Percentiles rank a stretch among this genome's conserved stretches.
phyloP scores from a whole-genome alignment of 2,329 filamentous ascomycete species.

The Penicillium olsonii region DNA sequence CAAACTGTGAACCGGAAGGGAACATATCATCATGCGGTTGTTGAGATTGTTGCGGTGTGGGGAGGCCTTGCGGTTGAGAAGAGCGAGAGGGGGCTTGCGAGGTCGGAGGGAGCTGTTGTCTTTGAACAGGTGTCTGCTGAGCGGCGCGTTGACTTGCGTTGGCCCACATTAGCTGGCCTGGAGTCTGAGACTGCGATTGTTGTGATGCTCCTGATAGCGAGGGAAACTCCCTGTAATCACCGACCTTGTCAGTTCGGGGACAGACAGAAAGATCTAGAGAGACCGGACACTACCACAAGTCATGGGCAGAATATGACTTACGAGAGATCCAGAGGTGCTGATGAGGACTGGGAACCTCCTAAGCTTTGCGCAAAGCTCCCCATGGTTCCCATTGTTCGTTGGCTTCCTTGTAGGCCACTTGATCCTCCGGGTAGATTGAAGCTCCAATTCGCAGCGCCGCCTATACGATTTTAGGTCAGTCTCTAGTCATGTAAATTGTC shows the following conservation, averaged over 20 bases:
- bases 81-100: conserved; percentile 45
- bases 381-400: conserved; percentile 53
- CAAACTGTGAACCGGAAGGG: conserved; percentile 52
- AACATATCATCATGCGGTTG: conserved; percentile 51
- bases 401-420: conserved; percentile 52
- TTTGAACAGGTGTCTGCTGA: conserved; percentile 56
- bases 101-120: conserved; percentile 50
- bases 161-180: conserved; percentile 58
- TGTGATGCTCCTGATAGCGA: conserved; percentile 60
- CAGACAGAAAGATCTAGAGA: conserved; percentile 1
- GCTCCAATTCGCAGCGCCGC: conserved; percentile 59
- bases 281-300: conserved; percentile 1
- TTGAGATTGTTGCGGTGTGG: conserved; percentile 47
- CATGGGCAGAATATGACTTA: conserved; percentile 42
- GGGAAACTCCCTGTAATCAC: conserved; percentile 58
- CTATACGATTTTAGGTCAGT: conserved; percentile 38
- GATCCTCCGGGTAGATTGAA: conserved; percentile 57
- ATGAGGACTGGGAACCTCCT: conserved; percentile 54
- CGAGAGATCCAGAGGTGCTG: conserved; percentile 58
- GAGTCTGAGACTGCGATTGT: conserved; percentile 54
- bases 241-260: conserved; percentile 15
- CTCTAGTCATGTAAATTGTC: conserved; percentile 6
- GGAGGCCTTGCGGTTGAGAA: conserved; percentile 43
- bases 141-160: conserved; percentile 57
- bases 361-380: conserved; percentile 60